Base-by-base conservation (phyloP, 2,329 filamentous ascomycete species). In the Harringtonia lauricola region DNA sequence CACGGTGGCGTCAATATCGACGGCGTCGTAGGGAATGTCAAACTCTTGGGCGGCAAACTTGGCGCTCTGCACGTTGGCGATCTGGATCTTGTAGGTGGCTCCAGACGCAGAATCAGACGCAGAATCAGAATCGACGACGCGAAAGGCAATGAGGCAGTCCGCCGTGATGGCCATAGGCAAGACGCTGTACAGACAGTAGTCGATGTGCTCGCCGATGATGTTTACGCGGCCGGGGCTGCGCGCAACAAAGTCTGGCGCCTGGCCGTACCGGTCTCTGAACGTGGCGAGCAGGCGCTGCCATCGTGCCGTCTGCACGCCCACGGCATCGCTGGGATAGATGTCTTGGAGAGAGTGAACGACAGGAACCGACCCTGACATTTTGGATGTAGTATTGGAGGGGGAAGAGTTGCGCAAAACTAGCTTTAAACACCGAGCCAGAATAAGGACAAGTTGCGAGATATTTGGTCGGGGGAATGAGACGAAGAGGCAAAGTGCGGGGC, bases 201-300 rank as follows among this genome's bases (percentile, higher is more conserved):
- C 92, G 57, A 98, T 95, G 68, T 98, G 92, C 72, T 98, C 92
- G 62, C 92, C 92, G 59, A 98, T 95, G 58, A 98, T 92, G 68
- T 96, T 96, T 52, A 98, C 92, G 52, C 92, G 79, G 47, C 92
- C 92, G 1, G 92, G 92, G 44, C 89, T 95, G 50, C 92, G 81
- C 10, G 90, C 78, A 18, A 96, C 79, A 56, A 95, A 95, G 47
- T 84, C 74, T 33, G 89, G 80, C 15, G 72, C 66, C 41, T 77
- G 72, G 53, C 79, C 81, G 64, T 90, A 94, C 35, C 66, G 67
- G 46, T 73, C 64, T 52, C 80, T 68, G 64, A 96, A 96, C 52
- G 73, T 72, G 41, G 74, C 66, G 35, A 90, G 67, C 36, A 96
- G 72, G 36, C 66, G 70, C 54, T 82, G 76, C 85, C 90, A 96